Evolutionary conservation across 768 basidiomycete genomes (phyloP).

Genomic region (Termitomyces sp.): DNA sequence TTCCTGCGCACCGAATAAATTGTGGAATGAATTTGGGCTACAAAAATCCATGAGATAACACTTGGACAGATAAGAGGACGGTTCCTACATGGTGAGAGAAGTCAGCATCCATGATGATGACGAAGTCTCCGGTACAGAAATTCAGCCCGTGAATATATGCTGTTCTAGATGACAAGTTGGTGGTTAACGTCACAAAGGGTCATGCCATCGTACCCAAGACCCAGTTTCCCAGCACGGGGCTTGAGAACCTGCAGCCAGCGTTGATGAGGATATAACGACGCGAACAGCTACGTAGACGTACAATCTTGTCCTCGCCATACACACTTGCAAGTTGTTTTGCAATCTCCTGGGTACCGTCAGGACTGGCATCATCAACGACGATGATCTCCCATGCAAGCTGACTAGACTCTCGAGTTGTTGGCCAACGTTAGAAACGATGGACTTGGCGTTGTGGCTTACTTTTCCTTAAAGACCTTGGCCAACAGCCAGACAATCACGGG

Average conservation of each 20-base stretch:
- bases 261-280: constrained; percentile 2
- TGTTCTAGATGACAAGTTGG: constrained; percentile 34
- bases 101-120: constrained; percentile 97
- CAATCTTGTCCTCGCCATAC: constrained; percentile 85
- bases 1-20: constrained; percentile 67
- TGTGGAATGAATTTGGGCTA: constrained; percentile 95
- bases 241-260: constrained; percentile 56
- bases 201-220: constrained; percentile 63
- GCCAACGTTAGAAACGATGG: background rate
- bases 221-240: constrained; percentile 88
- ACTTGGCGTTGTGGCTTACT: constrained; percentile 45
- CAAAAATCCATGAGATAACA: background rate
- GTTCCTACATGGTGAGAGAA: constrained; percentile 86
- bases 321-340: constrained; percentile 72
- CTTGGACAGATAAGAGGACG: background rate
- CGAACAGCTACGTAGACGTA: constrained; percentile 28
- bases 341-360: constrained; percentile 90
- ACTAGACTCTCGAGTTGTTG: constrained; percentile 32
- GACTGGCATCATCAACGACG: constrained; percentile 89
- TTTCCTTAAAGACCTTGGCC: constrained; percentile 68
- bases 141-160: constrained; percentile 91
- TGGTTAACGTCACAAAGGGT: background rate
- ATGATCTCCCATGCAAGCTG: constrained; percentile 83
- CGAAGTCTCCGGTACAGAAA: constrained; percentile 88
- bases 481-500: constrained; percentile 87